Base-by-base conservation (phyloP, 768 basidiomycete species). In the Termitomyces sp. region DNA sequence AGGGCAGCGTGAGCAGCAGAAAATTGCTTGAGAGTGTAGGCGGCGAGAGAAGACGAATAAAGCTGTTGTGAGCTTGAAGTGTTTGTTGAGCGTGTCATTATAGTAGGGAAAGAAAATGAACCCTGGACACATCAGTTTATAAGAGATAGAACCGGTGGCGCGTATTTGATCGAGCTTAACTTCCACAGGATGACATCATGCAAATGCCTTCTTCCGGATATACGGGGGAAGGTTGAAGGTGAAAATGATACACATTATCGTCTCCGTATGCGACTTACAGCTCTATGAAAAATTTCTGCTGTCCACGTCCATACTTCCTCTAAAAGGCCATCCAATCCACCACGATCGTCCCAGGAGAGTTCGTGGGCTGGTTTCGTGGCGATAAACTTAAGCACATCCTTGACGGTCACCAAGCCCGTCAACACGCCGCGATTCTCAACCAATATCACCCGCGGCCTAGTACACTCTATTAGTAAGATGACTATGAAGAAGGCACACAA, bases 361-460 rank as follows among this genome's bases (percentile, higher is more conserved):
- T 78, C 73, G 45, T 73, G 75, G 35, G 77, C 77, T 16, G 79
- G 76, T 56, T 79, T 78, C 28, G 79, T 80, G 16, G 82, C 77
- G 56, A 90, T 96, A 66, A 95, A 93, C 52, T 87, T 87, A 16
- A 99, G 73, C 3, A 98, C 93, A 65, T 99, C 97, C 68, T 99
- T 99, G 46, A 98, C 91, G 0, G 95, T 98, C 35, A 98, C 85
- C 28, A 99, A 75, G 1, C 97, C 97, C 9, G 79, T 82, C 11
- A 99, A 77, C 34, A 75, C 71, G 10, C 96, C 96, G 64, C 88
- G 83, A 56, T 92, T 84, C 67, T 94, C 92, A 3, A 98, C 94
- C 14, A 98, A 79, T 55, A 99, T 96, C n/a, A 96, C 91, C 27
- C 95, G 89, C 0, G 97, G 97, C 8, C 96, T 98, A 60, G 4